Base-by-base conservation (phyloP, 2,329 filamentous ascomycete species). In the Cordyceps tenuipes region DNA sequence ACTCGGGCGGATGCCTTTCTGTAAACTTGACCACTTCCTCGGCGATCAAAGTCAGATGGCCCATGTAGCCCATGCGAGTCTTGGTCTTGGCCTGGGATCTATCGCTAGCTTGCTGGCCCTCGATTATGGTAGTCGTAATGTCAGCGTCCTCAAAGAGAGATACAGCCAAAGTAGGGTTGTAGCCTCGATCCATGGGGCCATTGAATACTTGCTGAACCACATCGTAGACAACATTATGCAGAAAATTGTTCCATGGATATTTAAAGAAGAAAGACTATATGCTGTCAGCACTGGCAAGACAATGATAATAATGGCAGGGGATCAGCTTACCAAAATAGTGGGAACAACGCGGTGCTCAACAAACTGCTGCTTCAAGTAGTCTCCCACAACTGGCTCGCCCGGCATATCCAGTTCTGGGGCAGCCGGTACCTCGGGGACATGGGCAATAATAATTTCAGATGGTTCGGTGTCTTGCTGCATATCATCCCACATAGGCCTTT, bases 181-280 rank as follows among this genome's bases (percentile, higher is more conserved):
- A 97, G 31, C 94, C 92, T 62, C 91, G 88, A 67, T 97, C 93
- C 89, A 99, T 96, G 0, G 91, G 91, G 9, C 94, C 94, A 70
- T 99, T 99, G 74, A 99, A 97, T 1, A 99, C 94, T 77, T 99
- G 94, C 73, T 99, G 94, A 48, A 99, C 90, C 69, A 99, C 92
- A 72, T 99, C 94, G 71, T 99, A 99, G 52, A 99, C 94, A 48
- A 99, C 94, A 69, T 99, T 99, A 75, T 99, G 94, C 49, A 99
- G 82, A 70, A 99, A 99, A 73, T 99, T 99, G 75, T 99, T 99
- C 94, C 94, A 99, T 1, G 94, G 93, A 69, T 97, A 99, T 62
- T 88, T 86, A 78, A 99, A 99, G 76, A 99, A 99, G 78, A 97
- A 97, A 61, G 91, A 90, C 91, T 95, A 64, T 2, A 46, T n/a